Evolutionary conservation across 108 stramenopile genomes (phyloP), one percentile per base, ranked within the genome.

Genomic region (Nitzschia sp.): DNA sequence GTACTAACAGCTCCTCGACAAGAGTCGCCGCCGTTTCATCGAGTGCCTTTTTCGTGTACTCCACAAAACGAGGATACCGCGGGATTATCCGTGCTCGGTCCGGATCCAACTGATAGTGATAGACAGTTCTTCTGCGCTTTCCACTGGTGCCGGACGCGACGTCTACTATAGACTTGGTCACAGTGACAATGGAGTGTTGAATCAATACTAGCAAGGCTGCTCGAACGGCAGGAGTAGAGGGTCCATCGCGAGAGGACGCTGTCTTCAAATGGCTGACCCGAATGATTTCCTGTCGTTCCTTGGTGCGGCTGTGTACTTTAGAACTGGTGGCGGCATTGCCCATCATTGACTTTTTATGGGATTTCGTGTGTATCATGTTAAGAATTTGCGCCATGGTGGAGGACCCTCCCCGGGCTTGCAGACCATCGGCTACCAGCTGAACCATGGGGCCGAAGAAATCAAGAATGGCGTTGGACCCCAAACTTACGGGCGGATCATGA

Each of bases 401-500:
- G 0, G 80, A 41, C 3, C 76, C 81, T 38, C 87, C 85, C 23
- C 77, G 74, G 21, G 79, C 60, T 21, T 78, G 76, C 30, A 94
- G 68, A 21, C 73, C 75, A 79, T 94, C 93, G 2, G 86, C 83
- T 25, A 91, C 88, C 2, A 87, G 78, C 71, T 94, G 90, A 45
- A 83, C 87, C 6, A 78, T 76, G 5, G 88, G 88, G 11, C 93
- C 93, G 56, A 94, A 91, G 77, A 70, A 78, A 60, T 89, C 88
- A 47, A 87, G 86, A 68, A 94, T 78, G 61, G 80, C 86, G 74
- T 89, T 86, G 52, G 84, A 86, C 13, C 86, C 65, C 38, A 94
- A 68, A 8, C 73, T 65, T 16, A 71, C 27, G 17, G 63, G 28
- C 6, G 89, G 84, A 50, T 86, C 75, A 47, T 85, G 85, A 16